phyloP scores from a whole-genome alignment of 495 filamentous ascomycete genomes.

The Aspergillus bertholletiae region DNA sequence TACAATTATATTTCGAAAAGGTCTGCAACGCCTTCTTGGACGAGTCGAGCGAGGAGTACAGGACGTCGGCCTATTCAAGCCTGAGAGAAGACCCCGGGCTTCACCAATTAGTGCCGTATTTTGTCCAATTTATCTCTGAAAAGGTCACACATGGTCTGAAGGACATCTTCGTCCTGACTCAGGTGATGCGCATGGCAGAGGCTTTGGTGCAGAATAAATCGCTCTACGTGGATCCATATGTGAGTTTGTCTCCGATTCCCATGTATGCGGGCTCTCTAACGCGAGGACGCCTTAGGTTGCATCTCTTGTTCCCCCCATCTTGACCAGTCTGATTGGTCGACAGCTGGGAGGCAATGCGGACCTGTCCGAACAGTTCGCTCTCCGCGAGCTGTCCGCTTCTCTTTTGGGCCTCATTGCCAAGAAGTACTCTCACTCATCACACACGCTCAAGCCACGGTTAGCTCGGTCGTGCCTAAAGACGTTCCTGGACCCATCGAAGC shows the following conservation, averaged over 20 bases:
- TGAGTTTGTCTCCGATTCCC: slow-evolving; percentile 28
- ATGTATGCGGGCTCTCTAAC: background rate
- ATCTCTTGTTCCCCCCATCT: slow-evolving; percentile 79
- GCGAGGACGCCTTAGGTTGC: slow-evolving; percentile 48
- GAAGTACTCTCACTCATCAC: slow-evolving; percentile 71
- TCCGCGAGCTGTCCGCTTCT: slow-evolving; percentile 79
- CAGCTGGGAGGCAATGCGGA: slow-evolving; percentile 61
- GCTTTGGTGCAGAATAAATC: slow-evolving; percentile 78
- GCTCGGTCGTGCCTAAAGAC: slow-evolving; percentile 85
- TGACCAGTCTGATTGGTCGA: slow-evolving; percentile 87
- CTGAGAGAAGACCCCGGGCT: slow-evolving; percentile 83
- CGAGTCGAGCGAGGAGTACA: slow-evolving; percentile 76
- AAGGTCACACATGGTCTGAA: slow-evolving; percentile 90
- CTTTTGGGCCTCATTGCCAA: slow-evolving; percentile 68
- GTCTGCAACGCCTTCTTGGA: slow-evolving; percentile 82
- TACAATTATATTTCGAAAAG: slow-evolving; percentile 96
- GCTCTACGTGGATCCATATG: slow-evolving; percentile 87
- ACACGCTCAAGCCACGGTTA: slow-evolving; percentile 79
- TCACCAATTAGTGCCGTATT: slow-evolving; percentile 93
- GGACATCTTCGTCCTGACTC: slow-evolving; percentile 77
- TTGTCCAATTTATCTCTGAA: slow-evolving; percentile 88
- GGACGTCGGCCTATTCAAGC: slow-evolving; percentile 78
- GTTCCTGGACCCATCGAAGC: slow-evolving; percentile 80
- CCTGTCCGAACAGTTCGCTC: slow-evolving; percentile 64
- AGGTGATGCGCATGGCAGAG: slow-evolving; percentile 84